Conservation (phyloP, 1,284 basidiomycete species). For the Leucocoprinus gongylophorus region DNA sequence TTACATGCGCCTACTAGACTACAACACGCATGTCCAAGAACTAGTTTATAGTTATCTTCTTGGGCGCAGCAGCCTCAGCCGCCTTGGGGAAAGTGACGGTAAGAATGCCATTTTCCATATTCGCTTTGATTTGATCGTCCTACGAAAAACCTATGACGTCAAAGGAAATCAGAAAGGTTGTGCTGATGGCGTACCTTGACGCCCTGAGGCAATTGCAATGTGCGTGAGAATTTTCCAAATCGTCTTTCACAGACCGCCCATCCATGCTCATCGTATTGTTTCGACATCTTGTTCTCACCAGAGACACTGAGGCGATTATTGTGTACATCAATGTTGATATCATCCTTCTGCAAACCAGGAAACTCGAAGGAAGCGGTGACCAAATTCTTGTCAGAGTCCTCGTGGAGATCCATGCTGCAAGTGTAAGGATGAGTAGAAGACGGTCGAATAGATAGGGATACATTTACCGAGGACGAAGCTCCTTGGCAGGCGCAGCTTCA, state of each 20-base stretch:
- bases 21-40: background rate
- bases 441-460: too few relatives aligned
- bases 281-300: conserved; percentile 9
- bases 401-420: conserved; percentile 14
- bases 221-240: conserved; percentile 14
- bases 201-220: conserved; percentile 13
- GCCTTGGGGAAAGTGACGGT: conserved; percentile 11
- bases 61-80: conserved; percentile 5
- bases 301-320: conserved; percentile 12
- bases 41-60: conserved; percentile 10
- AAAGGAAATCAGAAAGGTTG: background rate
- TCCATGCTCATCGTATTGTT: conserved; percentile 9
- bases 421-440: background rate
- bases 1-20: background rate
- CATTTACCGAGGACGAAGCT: conserved; percentile 23
- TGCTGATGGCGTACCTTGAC: conserved; percentile 3
- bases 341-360: conserved; percentile 14
- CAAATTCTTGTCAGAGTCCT: conserved; percentile 12
- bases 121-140: conserved; percentile 7
- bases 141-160: background rate
- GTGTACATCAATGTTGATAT: conserved; percentile 12
- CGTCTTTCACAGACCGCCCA: conserved; percentile 13
- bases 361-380: conserved; percentile 16
- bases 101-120: conserved; percentile 9
- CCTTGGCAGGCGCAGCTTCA: conserved; percentile 14